These are phyloP conservation scores for Mercurialis annua DNA, from an alignment of 345 rosid genomes.

Conservation along the genomic window DNA sequence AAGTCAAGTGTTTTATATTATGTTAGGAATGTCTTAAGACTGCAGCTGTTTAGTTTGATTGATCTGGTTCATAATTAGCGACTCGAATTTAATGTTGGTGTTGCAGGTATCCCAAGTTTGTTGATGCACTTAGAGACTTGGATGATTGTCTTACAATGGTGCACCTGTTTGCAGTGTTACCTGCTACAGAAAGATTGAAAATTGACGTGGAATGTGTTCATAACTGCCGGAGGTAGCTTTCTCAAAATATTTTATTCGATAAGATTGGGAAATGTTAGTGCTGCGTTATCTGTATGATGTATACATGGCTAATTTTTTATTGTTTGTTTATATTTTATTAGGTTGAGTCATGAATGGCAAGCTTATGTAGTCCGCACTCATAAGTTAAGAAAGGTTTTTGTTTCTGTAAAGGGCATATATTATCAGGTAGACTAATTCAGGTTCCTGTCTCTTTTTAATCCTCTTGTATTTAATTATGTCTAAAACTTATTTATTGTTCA, in stretches of 20 bases:
- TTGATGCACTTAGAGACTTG: constrained; percentile 91
- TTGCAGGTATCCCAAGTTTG: constrained; percentile 76
- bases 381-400: constrained; percentile 76
- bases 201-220: constrained; percentile 74
- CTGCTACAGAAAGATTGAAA: constrained; percentile 74
- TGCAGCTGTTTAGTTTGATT: no score
- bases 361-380: constrained; percentile 76
- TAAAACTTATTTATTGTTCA: constrained; percentile 15
- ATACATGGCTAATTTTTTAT: neutral
- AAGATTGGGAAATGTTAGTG: neutral
- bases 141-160: constrained; percentile 93
- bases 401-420: constrained; percentile 94
- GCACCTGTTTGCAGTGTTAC: constrained; percentile 88
- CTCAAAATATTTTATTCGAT: neutral
- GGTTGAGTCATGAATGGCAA: constrained; percentile 98
- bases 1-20: neutral
- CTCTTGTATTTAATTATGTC: neutral
- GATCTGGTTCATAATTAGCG: no score
- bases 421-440: constrained; percentile 64
- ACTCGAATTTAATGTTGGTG: neutral
- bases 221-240: constrained; percentile 69
- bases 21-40: neutral
- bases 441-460: neutral
- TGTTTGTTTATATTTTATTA: constrained; percentile 24
- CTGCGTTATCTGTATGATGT: neutral